Base-by-base conservation (phyloP, 805 yeast species). In the Sugiyamaella smithiae region DNA sequence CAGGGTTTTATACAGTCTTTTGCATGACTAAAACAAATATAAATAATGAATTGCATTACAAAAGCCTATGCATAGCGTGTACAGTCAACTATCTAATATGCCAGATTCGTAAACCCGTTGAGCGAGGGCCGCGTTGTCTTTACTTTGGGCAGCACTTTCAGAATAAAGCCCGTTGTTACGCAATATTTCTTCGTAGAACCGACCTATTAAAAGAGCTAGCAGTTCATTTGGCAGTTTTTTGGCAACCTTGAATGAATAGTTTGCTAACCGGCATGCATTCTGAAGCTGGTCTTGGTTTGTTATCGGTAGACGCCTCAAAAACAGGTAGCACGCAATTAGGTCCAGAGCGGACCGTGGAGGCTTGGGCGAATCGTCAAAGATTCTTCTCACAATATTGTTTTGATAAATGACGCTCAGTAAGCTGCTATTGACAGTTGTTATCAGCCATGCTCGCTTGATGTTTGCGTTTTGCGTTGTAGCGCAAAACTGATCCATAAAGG, bases 1-100 rank as follows among this genome's bases (percentile, higher is more conserved):
- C 43, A 16, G 20, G 22, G 14, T 14, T 40, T 40, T 19, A 40
- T 40, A 12, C 24, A 40, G 14, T 25, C 33, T n/a, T 40, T 40
- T 40, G 43, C 43, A 35, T 35, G 16, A 26, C 29, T 26, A 26
- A 26, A 8, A 26, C 7, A 26, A 26, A 26, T 26, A 26, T 8
- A 26, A 26, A 26, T 26, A 26, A 26, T 8, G 11, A 26, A n/a
- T n/a, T n/a, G n/a, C n/a, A n/a, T n/a, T n/a, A n/a, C n/a, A n/a
- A n/a, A n/a, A n/a, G n/a, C n/a, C n/a, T n/a, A n/a, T n/a, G n/a
- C n/a, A n/a, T n/a, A n/a, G n/a, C n/a, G n/a, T n/a, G n/a, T n/a
- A n/a, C n/a, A n/a, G n/a, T n/a, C n/a, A n/a, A n/a, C n/a, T n/a
- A n/a, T n/a, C n/a, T n/a, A n/a, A n/a, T 12, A 35, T 35, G 9